Conservation (phyloP, 2,329 filamentous ascomycete species). For the Pseudomassariella vexata region DNA sequence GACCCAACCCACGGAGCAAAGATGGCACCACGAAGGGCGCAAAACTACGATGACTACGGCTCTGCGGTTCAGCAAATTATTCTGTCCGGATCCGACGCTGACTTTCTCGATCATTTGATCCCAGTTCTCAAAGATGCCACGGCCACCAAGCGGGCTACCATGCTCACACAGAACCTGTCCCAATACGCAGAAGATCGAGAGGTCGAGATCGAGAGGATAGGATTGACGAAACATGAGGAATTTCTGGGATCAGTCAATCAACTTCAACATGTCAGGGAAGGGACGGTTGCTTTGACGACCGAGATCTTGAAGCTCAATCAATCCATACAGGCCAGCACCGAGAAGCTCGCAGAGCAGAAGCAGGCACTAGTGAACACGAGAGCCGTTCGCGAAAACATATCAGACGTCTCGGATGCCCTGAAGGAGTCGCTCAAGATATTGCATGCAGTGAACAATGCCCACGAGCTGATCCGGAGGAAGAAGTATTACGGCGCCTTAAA, state of each 20-base stretch:
- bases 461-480: slow-evolving; percentile 86
- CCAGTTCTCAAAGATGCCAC: slow-evolving; percentile 89
- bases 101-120: slow-evolving; percentile 94
- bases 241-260: slow-evolving; percentile 92
- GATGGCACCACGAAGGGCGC: slow-evolving; percentile 22
- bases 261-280: slow-evolving; percentile 85
- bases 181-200: slow-evolving; percentile 84
- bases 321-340: slow-evolving; percentile 90
- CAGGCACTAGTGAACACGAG: slow-evolving; percentile 89
- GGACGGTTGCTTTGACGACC: slow-evolving; percentile 78
- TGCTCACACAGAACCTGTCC: slow-evolving; percentile 71
- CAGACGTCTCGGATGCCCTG: slow-evolving; percentile 82
- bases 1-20: slow-evolving; percentile 1
- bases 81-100: slow-evolving; percentile 81
- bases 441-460: slow-evolving; percentile 86
- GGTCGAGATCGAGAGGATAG: slow-evolving; percentile 86
- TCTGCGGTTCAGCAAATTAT: slow-evolving; percentile 65
- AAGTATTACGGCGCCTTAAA: slow-evolving; percentile 94
- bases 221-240: slow-evolving; percentile 92
- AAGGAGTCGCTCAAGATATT: slow-evolving; percentile 90
- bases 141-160: slow-evolving; percentile 63
- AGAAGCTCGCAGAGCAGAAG: slow-evolving; percentile 91
- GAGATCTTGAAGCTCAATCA: slow-evolving; percentile 92
- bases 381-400: slow-evolving; percentile 89
- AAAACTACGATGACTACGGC: slow-evolving; percentile 28